phyloP scores from a whole-genome alignment of 495 filamentous ascomycete species.

The Neurospora sublineolata region DNA sequence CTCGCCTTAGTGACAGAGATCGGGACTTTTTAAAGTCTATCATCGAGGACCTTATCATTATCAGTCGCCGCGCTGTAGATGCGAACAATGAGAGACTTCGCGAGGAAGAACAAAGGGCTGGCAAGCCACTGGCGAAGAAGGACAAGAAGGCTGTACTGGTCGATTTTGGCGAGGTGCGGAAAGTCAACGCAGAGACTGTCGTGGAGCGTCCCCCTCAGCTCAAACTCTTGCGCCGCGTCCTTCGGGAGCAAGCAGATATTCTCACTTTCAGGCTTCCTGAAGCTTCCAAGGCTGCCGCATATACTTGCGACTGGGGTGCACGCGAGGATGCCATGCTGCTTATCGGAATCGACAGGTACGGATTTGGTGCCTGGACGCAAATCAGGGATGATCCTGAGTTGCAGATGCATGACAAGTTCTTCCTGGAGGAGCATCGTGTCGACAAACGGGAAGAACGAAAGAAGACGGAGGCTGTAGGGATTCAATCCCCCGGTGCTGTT shows the following conservation, averaged over 20 bases:
- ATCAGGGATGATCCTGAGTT: slow-evolving; percentile 90
- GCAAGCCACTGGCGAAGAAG: slow-evolving; percentile 78
- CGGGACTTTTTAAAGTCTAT: slow-evolving; percentile 59
- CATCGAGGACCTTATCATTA: slow-evolving; percentile 36
- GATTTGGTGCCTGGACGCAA: slow-evolving; percentile 84
- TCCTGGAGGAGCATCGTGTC: slow-evolving; percentile 94
- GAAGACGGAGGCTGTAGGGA: slow-evolving; percentile 62
- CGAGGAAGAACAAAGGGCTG: slow-evolving; percentile 58
- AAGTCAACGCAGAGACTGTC: slow-evolving; percentile 89
- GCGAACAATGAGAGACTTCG: slow-evolving; percentile 56
- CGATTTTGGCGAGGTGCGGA: slow-evolving; percentile 80
- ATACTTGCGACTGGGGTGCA: slow-evolving; percentile 80
- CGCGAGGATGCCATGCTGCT: slow-evolving; percentile 95
- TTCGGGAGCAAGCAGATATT: slow-evolving; percentile 49
- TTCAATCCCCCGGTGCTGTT: slow-evolving; percentile 88
- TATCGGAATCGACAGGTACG: slow-evolving; percentile 82
- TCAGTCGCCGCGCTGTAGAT: slow-evolving; percentile 57
- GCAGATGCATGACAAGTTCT: slow-evolving; percentile 82
- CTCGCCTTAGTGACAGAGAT: slow-evolving; percentile 70
- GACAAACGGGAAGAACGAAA: slow-evolving; percentile 87
- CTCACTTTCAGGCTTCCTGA: slow-evolving; percentile 77
- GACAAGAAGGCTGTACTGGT: slow-evolving; percentile 94
- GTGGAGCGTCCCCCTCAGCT: slow-evolving; percentile 82
- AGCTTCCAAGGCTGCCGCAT: slow-evolving; percentile 75
- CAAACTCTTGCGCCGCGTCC: slow-evolving; percentile 65